phyloP scores from a whole-genome alignment of 805 yeast species.

The Wickerhamiella vanderwaltii region DNA sequence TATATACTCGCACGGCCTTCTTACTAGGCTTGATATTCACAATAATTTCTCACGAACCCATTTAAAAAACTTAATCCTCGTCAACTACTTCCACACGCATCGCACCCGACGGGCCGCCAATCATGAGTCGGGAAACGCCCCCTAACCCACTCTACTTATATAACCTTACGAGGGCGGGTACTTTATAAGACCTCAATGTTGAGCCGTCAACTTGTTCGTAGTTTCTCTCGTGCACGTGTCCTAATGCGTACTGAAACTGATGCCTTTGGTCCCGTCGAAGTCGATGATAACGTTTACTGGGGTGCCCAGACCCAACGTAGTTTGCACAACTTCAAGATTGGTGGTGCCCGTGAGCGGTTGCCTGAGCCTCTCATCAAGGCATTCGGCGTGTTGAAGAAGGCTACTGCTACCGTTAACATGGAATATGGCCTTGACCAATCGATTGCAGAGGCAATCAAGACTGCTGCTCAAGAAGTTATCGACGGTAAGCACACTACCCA shows the following conservation, averaged over 20 bases:
- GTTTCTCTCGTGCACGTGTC: slow-evolving; percentile 17
- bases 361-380: slow-evolving; percentile 86
- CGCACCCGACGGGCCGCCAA: no score
- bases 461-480: slow-evolving; percentile 90
- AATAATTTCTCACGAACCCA: no score
- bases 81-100: no score
- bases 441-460: slow-evolving; percentile 70
- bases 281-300: slow-evolving; percentile 78
- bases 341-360: slow-evolving; percentile 81
- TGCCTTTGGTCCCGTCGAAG: slow-evolving; percentile 95
- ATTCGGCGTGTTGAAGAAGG: slow-evolving; percentile 86
- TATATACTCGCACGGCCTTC: no score
- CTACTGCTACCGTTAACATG: slow-evolving; percentile 85
- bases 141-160: background rate
- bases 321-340: slow-evolving; percentile 85
- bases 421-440: slow-evolving; percentile 78
- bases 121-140: no score
- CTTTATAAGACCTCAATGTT: no score
- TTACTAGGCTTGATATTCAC: no score
- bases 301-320: slow-evolving; percentile 96
- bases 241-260: slow-evolving; percentile 68
- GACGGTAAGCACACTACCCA: slow-evolving; percentile 86
- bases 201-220: slow-evolving; percentile 11
- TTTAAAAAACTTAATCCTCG: no score
- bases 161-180: background rate